These are phyloP conservation scores for Penicillium italicum DNA, from an alignment of 2,329 filamentous ascomycete genomes.

Conservation along the genomic window DNA sequence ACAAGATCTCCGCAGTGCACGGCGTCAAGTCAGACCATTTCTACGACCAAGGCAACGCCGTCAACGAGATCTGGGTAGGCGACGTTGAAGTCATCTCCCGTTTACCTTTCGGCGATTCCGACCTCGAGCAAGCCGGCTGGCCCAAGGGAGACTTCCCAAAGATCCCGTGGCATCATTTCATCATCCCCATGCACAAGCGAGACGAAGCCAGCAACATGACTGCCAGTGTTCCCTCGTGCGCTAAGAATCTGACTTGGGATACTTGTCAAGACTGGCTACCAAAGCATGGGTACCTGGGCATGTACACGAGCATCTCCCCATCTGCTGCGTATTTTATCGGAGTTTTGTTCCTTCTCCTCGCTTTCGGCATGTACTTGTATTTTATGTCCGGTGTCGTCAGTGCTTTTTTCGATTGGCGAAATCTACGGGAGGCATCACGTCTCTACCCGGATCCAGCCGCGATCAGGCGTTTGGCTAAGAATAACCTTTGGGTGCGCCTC, in stretches of 20 bases:
- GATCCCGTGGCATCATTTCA: conserved; percentile 41
- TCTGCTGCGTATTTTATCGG: neutral
- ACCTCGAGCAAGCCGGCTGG: conserved; percentile 38
- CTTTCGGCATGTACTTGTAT: neutral
- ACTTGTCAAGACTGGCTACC: neutral
- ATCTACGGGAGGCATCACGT: neutral
- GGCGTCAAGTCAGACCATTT: conserved; percentile 37
- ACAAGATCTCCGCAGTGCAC: conserved; percentile 34
- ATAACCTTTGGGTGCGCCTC: neutral
- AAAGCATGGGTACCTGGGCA: neutral
- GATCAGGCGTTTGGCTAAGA: neutral
- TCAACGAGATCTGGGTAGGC: conserved; percentile 40
- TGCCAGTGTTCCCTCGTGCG: neutral
- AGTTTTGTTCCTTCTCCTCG: neutral
- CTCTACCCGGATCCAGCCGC: neutral
- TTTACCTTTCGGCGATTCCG: conserved; percentile 39
- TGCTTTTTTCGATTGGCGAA: neutral
- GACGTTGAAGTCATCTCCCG: conserved; percentile 38
- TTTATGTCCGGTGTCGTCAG: fast-evolving
- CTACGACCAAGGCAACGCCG: conserved; percentile 36
- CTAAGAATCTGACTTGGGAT: fast-evolving
- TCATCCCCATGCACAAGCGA: conserved; percentile 31
- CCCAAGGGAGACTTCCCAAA: conserved; percentile 33
- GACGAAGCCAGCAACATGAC: neutral
- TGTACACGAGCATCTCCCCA: neutral